Evolutionary conservation across 371 early-diverging fungal species (phyloP), one percentile per base, ranked within the genome.

Genomic region (Circinella umbellata): DNA sequence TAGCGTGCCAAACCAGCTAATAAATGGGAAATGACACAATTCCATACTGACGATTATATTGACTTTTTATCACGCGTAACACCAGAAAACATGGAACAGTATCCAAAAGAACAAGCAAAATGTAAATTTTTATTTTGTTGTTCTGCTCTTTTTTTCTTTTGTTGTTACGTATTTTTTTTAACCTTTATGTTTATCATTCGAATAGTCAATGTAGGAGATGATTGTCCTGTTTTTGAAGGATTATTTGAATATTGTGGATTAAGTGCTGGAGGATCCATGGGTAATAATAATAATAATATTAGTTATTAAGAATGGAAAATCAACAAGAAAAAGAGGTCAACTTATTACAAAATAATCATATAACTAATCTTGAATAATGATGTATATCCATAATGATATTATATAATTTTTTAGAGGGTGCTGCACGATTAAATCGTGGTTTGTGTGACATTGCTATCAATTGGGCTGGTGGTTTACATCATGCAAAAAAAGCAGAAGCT

Each of bases 381-480:
- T 27, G 27, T 27, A 27, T 27, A 27, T 27, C 27, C 27, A 27
- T 27, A 27, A 27, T 27, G 27, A 27, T 27, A 27, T 27, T 34
- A 27, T 57, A 57, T 17, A 57, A 17, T 34, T 10, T 17, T 27
- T 8, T 20, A 82, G 79, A 88, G 74, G 96, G 94, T n/a, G 98
- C 98, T 34, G 84, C 86, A 47, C 88, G 91, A 60, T 83, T 98
- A 47, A 97, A 95, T 74, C 83, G 88, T n/a, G 95, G 93, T 8
- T 86, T 92, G 61, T 82, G 92, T 61, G 94, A 96, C 67, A 93
- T 95, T 37, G 93, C 92, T 10, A 92, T 98, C 72, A 97, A 98
- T 76, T 98, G 97, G 96, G 89, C 92, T 42, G 99, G 99, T 61
- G 99, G 99, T 9, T 83, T 98, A 55, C 99, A 98, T 75, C 99